Conservation (phyloP, 768 basidiomycete genomes). For the Rhodotorula taiwanensis region DNA sequence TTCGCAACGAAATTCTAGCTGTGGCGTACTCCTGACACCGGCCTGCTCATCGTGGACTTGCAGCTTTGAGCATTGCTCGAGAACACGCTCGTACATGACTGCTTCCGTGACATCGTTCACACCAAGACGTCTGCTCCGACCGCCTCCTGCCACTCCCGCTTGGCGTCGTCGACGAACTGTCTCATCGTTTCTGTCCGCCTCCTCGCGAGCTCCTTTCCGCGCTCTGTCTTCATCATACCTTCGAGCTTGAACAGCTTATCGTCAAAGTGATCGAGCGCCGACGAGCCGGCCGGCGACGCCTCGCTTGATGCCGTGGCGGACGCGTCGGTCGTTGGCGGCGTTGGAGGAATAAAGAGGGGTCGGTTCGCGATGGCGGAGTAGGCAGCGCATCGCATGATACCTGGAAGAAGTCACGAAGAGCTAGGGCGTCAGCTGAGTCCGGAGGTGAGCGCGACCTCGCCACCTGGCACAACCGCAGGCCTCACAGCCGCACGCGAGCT, state of each 20-base stretch:
- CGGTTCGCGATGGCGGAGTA: conserved; percentile 28
- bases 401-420: too few relatives aligned
- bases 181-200: conserved; percentile 17
- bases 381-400: conserved; percentile 38
- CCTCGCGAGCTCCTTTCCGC: conserved; percentile 17
- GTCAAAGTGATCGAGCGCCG: conserved; percentile 37
- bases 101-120: too few relatives aligned
- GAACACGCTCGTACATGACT: too few relatives aligned
- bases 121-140: too few relatives aligned
- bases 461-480: too few relatives aligned
- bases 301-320: neutral
- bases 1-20: too few relatives aligned
- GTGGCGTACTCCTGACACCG: too few relatives aligned
- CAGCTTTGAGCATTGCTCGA: too few relatives aligned
- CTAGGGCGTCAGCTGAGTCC: too few relatives aligned
- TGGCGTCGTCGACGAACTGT: conserved; percentile 10
- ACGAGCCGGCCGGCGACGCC: neutral
- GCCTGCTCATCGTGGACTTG: too few relatives aligned
- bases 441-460: too few relatives aligned
- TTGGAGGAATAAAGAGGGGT: conserved; percentile 13
- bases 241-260: conserved; percentile 39
- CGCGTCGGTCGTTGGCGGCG: neutral
- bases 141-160: conserved; percentile 25
- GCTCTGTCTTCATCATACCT: conserved; percentile 32
- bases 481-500: too few relatives aligned